Percentiles rank a stretch among this genome's conserved stretches.
These are phyloP conservation scores for Didymella keratinophila DNA, from an alignment of 2,329 filamentous ascomycete genomes.

Conservation along the genomic window DNA sequence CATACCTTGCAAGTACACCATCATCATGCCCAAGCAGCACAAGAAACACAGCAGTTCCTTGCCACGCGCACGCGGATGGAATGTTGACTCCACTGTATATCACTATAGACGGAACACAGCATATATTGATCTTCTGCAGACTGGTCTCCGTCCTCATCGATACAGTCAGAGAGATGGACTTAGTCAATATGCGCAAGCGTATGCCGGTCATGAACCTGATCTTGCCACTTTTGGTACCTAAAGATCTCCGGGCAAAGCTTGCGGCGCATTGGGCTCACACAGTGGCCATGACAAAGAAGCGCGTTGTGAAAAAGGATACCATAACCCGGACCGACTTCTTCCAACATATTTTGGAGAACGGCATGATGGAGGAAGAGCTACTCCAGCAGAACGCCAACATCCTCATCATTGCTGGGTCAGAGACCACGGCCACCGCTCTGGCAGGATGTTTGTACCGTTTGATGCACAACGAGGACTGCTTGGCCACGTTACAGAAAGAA, in stretches of 20 bases:
- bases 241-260: too few species aligned
- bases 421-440: neutral
- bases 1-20: neutral
- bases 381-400: neutral
- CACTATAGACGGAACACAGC: neutral
- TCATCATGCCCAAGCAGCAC: neutral
- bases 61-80: neutral
- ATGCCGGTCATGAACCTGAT: too few species aligned
- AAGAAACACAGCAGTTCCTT: neutral
- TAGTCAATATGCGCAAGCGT: too few species aligned
- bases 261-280: too few species aligned
- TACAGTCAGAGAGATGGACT: too few species aligned
- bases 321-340: neutral
- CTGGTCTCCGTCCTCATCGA: too few species aligned
- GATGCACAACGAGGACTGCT: neutral
- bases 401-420: neutral
- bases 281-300: too few species aligned
- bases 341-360: neutral
- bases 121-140: neutral
- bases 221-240: too few species aligned
- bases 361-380: neutral
- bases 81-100: neutral
- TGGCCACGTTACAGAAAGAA: too few species aligned
- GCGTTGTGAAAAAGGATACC: too few species aligned
- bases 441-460: neutral